Evolutionary conservation across 1,284 basidiomycete species (phyloP), one percentile per base, ranked within the genome.

Genomic region (Cerioporus squamosus): DNA sequence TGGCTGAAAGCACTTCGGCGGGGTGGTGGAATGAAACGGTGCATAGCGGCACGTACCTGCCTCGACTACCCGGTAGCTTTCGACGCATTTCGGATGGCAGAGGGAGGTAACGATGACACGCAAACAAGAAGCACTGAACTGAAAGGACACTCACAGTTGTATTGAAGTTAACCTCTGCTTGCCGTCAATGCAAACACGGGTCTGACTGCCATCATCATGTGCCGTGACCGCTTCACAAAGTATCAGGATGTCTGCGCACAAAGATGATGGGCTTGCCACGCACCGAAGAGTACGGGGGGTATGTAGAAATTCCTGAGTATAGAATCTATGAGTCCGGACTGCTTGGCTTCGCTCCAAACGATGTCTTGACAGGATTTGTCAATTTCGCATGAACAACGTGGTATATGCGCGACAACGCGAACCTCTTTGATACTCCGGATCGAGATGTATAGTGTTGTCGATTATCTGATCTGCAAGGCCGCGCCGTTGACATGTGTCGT

Each of bases 131-230:
- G n/a, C n/a, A n/a, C n/a, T 18, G 15, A 17, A 14, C 33, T 9
- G 26, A 14, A 31, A 24, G 31, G 24, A 29, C 36, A 72, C 81
- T 48, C 58, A 86, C 86, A 78, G 75, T 42, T 84, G 79, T 45
- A 92, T 85, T 0, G 87, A 89, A 0, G 90, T 91, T 57, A 91
- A 66, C n/a, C 90, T 76, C 68, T 92, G 90, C 67, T 92, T 92
- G 8, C 90, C 90, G 66, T 91, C 90, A 15, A 92, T 90, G 61
- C 89, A 91, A 0, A 82, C 85, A 59, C 82, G 83, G 0, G 71
- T 77, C 64, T 90, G 87, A 1, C 79, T 74, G 0, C 88, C 89
- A 64, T 90, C 87, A 0, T 86, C 81, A 22, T 74, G 67, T 1
- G 67, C 61, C 5, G 77, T 77, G 2, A 84, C 80, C 38, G 82